Evolutionary conservation across 108 stramenopile genomes (phyloP).

Genomic region (Cyclostephanos invisitatus): DNA sequence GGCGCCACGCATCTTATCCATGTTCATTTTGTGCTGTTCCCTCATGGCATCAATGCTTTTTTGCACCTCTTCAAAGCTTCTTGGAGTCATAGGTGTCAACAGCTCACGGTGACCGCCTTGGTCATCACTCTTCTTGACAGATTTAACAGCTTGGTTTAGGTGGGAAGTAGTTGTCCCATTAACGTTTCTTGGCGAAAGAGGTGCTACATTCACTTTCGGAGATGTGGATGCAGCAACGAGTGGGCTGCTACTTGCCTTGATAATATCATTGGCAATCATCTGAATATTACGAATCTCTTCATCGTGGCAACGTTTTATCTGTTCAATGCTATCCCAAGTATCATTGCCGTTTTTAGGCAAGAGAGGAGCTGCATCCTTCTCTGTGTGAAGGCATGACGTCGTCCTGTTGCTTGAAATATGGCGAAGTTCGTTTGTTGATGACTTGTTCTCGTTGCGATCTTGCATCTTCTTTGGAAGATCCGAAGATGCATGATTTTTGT

Average conservation of each 20-base stretch:
- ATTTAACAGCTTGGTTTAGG: not conserved
- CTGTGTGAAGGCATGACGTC: not conserved
- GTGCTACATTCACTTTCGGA: constrained; percentile 24
- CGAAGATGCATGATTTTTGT: not conserved
- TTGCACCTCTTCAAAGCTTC: constrained; percentile 14
- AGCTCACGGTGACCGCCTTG: not conserved
- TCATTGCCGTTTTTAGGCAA: not conserved
- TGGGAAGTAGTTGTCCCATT: constrained; percentile 1
- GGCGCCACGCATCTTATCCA: constrained; percentile 16
- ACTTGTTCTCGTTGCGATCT: not conserved
- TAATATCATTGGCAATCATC: not conserved
- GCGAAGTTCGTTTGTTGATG: not conserved
- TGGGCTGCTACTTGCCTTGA: not conserved
- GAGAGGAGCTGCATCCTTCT: not conserved
- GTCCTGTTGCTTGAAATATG: not conserved
- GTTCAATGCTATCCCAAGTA: constrained; percentile 17
- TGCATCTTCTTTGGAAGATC: not conserved
- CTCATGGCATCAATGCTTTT: constrained; percentile 33
- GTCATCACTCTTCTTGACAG: not conserved
- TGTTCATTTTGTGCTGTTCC: constrained; percentile 25
- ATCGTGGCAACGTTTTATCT: constrained; percentile 30
- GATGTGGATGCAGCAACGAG: constrained; percentile 1
- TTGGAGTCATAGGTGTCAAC: not conserved
- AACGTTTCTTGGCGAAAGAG: not conserved
- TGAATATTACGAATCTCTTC: constrained; percentile 27